These are phyloP conservation scores for Isochrysis galbana DNA, from an alignment of 78 protist species.

Conservation along the genomic window DNA sequence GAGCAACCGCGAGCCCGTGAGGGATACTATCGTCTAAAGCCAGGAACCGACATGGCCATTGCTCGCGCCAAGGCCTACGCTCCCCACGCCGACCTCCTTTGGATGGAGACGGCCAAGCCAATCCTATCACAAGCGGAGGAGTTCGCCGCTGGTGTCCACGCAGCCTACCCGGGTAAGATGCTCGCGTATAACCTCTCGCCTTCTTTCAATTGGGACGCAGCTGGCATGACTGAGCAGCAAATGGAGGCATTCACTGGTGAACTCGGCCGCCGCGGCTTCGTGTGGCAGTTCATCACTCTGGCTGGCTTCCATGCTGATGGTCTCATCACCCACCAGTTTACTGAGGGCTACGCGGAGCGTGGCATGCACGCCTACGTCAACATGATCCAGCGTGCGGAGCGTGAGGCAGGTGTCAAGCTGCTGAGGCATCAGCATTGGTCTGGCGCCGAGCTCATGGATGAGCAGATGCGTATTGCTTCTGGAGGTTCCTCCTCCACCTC, in stretches of 20 bases:
- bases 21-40: constrained; percentile 79
- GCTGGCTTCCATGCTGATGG: constrained; percentile 82
- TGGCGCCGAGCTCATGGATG: constrained; percentile 66
- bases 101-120: constrained; percentile 91
- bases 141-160: constrained; percentile 71
- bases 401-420: constrained; percentile 60
- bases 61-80: constrained; percentile 74
- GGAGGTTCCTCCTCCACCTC: constrained; percentile 61
- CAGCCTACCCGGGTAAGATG: constrained; percentile 65
- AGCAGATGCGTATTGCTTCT: constrained; percentile 3
- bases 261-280: constrained; percentile 78
- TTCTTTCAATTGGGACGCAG: constrained; percentile 92
- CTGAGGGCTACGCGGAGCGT: constrained; percentile 56
- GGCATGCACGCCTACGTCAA: constrained; percentile 75
- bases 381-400: constrained; percentile 72
- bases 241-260: constrained; percentile 70
- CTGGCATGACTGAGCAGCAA: constrained; percentile 74
- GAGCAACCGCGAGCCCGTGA: constrained; percentile 83
- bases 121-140: constrained; percentile 73
- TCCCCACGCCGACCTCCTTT: constrained; percentile 81
- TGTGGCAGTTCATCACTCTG: constrained; percentile 91
- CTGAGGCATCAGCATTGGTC: constrained; percentile 73
- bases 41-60: constrained; percentile 79
- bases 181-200: constrained; percentile 92
- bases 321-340: constrained; percentile 61